Evolutionary conservation across 768 basidiomycete genomes (phyloP).

Genomic region (Coprinellus micaceus): DNA sequence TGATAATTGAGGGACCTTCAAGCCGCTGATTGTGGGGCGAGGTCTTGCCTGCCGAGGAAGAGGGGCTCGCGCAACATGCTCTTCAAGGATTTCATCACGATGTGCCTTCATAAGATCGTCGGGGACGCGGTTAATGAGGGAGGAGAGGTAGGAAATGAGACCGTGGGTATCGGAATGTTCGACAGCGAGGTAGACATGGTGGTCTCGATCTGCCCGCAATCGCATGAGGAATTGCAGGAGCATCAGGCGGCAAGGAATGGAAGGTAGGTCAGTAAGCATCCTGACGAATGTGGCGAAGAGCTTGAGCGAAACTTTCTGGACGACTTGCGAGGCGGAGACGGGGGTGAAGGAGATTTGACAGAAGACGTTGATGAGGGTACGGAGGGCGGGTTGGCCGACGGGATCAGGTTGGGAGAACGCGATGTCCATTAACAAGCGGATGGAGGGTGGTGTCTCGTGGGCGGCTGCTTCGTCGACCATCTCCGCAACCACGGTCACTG

Average conservation of each 20-base stretch:
- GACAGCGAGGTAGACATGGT: slow-evolving; percentile 70
- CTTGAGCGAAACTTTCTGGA: slow-evolving; percentile 48
- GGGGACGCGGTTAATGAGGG: slow-evolving; percentile 55
- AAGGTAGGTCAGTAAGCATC: slow-evolving; percentile 43
- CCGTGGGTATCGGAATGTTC: slow-evolving; percentile 53
- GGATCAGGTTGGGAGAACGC: slow-evolving; percentile 17
- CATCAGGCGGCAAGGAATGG: slow-evolving; percentile 60
- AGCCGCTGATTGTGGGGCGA: slow-evolving; percentile 37
- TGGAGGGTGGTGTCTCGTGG: slow-evolving; percentile 42
- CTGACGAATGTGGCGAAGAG: slow-evolving; percentile 52
- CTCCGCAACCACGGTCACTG: slow-evolving; percentile 61
- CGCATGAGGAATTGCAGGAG: slow-evolving; percentile 86
- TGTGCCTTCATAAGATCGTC: slow-evolving; percentile 11
- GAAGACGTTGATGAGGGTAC: slow-evolving; percentile 63
- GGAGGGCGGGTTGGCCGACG: slow-evolving; percentile 37
- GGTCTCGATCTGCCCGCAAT: slow-evolving; percentile 85
- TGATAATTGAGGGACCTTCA: not conserved
- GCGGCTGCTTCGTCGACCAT: slow-evolving; percentile 29
- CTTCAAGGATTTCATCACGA: slow-evolving; percentile 16
- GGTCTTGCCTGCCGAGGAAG: slow-evolving; percentile 37
- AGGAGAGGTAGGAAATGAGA: slow-evolving; percentile 54
- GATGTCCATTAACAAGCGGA: slow-evolving; percentile 64
- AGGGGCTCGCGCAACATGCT: slow-evolving; percentile 24
- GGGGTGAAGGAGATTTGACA: slow-evolving; percentile 70
- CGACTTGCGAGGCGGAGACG: slow-evolving; percentile 43